phyloP scores from a whole-genome alignment of 2,329 filamentous ascomycete species.

The Hypoxylon sp. region DNA sequence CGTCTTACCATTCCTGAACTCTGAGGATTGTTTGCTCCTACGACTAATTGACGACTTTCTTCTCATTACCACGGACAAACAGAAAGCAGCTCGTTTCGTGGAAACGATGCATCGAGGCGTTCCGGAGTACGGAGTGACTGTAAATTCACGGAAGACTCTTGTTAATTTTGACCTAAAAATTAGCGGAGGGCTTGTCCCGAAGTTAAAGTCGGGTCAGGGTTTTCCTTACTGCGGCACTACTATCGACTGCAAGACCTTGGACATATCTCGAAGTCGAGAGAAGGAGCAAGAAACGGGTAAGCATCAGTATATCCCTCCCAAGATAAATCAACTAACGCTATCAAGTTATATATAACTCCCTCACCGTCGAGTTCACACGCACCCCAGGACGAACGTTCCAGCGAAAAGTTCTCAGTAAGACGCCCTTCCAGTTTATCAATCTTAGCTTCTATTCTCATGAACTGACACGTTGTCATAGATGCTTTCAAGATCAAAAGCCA shows the following conservation, averaged over 20 bases:
- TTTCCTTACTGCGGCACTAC: conserved; percentile 92
- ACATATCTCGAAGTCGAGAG: conserved; percentile 78
- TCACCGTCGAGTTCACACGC: conserved; percentile 84
- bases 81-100: conserved; percentile 80
- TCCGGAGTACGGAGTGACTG: conserved; percentile 82
- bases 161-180: conserved; percentile 83
- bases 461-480: conserved; percentile 56
- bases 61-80: conserved; percentile 79
- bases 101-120: conserved; percentile 84
- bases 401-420: conserved; percentile 79
- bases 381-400: conserved; percentile 83
- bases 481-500: conserved; percentile 89
- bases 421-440: background rate
- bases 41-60: conserved; percentile 94
- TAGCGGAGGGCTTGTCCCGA: conserved; percentile 66
- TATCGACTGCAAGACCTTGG: conserved; percentile 81
- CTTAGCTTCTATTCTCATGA: background rate
- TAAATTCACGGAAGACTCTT: conserved; percentile 84
- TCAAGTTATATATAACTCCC: conserved; percentile 73
- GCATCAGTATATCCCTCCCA: conserved; percentile 49
- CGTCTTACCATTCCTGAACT: conserved; percentile 75
- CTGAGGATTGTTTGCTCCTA: conserved; percentile 75
- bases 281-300: conserved; percentile 63
- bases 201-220: conserved; percentile 56
- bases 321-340: conserved; percentile 29